Percentiles rank a stretch among this genome's conserved stretches.
Conservation (phyloP, 805 yeast genomes). For the Kurtzmaniella fragi region DNA sequence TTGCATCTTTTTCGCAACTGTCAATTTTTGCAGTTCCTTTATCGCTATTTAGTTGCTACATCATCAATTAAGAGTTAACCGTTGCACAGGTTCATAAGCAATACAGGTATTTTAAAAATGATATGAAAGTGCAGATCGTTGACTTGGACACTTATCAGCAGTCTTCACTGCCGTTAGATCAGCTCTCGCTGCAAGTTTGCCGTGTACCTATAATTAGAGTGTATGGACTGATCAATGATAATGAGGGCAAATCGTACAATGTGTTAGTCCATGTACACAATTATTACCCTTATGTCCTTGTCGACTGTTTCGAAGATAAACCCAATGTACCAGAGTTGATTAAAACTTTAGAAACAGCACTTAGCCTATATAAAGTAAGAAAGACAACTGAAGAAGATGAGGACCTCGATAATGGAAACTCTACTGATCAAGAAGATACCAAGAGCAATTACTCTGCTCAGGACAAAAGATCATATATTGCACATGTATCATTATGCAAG, state of each 20-base stretch:
- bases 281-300: conserved; percentile 72
- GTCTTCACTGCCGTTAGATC: conserved; percentile 52
- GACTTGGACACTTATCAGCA: conserved; percentile 62
- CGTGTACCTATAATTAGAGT: conserved; percentile 74
- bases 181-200: conserved; percentile 25
- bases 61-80: conserved; percentile 4
- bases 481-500: conserved; percentile 59
- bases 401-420: conserved; percentile 9
- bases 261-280: conserved; percentile 72
- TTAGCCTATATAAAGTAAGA: conserved; percentile 6
- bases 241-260: conserved; percentile 12
- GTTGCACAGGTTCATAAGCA: not conserved
- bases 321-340: conserved; percentile 1
- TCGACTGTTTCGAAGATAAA: conserved; percentile 49
- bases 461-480: conserved; percentile 39
- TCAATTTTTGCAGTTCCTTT: not conserved
- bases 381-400: conserved; percentile 11
- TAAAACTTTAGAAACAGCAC: not conserved
- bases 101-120: not conserved
- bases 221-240: conserved; percentile 47
- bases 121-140: conserved; percentile 48
- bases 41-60: not conserved
- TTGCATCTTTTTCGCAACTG: not conserved
- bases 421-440: not conserved
- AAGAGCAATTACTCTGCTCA: conserved; percentile 6